Evolutionary conservation across 2,329 filamentous ascomycete species (phyloP).

Genomic region (Malbranchea zuffiana): DNA sequence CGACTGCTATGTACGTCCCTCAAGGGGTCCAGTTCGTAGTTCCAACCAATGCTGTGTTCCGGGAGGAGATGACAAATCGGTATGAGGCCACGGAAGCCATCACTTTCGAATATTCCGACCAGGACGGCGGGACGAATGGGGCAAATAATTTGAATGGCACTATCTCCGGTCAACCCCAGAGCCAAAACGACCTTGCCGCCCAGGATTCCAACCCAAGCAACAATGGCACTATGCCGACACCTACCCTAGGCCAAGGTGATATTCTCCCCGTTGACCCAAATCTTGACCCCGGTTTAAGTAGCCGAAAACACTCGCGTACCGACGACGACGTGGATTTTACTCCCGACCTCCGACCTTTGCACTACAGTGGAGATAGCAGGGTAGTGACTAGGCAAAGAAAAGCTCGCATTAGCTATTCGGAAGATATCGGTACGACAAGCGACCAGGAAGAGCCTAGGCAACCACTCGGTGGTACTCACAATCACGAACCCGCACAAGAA

Average conservation of each 20-base stretch:
- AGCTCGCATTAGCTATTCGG: slow-evolving; percentile 12
- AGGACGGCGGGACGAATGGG: slow-evolving; percentile 11
- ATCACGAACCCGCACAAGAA: too few species aligned
- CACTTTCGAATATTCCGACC: slow-evolving; percentile 26
- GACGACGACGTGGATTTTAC: slow-evolving; percentile 24
- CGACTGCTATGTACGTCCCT: slow-evolving; percentile 5
- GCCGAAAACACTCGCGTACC: slow-evolving; percentile 10
- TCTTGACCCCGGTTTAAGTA: slow-evolving; percentile 1
- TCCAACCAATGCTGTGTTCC: slow-evolving; percentile 21
- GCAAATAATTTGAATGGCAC: too few species aligned
- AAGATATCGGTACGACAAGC: slow-evolving; percentile 11
- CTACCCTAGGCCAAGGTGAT: slow-evolving; percentile 14
- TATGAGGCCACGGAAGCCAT: slow-evolving; percentile 26
- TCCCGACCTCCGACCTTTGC: slow-evolving; percentile 12
- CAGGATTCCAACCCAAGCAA: too few species aligned
- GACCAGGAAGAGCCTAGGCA: slow-evolving; percentile 4
- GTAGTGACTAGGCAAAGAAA: slow-evolving; percentile 10
- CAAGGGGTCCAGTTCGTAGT: slow-evolving; percentile 17
- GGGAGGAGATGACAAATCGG: slow-evolving; percentile 21
- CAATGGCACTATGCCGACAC: slow-evolving; percentile 1
- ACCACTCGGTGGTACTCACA: not conserved
- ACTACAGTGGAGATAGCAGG: slow-evolving; percentile 1
- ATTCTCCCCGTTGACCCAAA: slow-evolving; percentile 11
- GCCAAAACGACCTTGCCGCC: too few species aligned
- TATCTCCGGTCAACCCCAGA: too few species aligned